Evolutionary conservation across 495 filamentous ascomycete species (phyloP), one percentile per base, ranked within the genome.

Genomic region (Pseudevernia furfuracea): DNA sequence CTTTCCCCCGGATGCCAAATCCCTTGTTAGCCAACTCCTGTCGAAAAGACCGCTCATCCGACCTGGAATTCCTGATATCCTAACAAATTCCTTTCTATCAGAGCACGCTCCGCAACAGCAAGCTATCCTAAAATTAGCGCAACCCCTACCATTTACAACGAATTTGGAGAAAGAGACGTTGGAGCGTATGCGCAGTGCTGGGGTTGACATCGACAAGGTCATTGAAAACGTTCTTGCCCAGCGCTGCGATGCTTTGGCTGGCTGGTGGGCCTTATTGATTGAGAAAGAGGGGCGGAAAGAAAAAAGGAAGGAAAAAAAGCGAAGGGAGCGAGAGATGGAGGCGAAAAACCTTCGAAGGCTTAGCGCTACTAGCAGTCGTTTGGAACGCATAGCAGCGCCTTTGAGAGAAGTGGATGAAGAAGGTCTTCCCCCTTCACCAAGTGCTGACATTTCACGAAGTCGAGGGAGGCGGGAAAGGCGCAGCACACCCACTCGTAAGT

Each of bases 201-300:
- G 94, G 0, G 90, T 97, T 39, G 90, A 97, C 73, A 92, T 96
- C 63, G 94, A 98, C 70, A 81, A 88, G 61, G 90, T 98, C 28
- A 92, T 97, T 67, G 92, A 96, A 69, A 91, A 96, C 67, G 94
- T 98, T 32, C 78, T 96, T 17, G 85, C 93, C 11, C 89, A 95
- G 70, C 81, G 88, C 67, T 97, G 95, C 70, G 92, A 98, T 73
- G 81, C 84, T 14, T 77, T 98, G 44, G 92, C 92, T 57, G 94
- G 94, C 14, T 98, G 94, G 94, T 98, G 94, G 94, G 89, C 90
- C 23, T 75, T 98, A 32, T 75, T 97, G 63, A 88, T 97, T 59
- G 94, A 97, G 71, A 97, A 97, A 73, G 94, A 98, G 71, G 89
- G 95, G 73, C 84, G 92, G 5, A 98, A 97, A 73, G 88, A 91